Percentiles rank a stretch among this genome's conserved stretches.
Conservation (phyloP, 345 rosid genomes). For the Aegle marmelos region DNA sequence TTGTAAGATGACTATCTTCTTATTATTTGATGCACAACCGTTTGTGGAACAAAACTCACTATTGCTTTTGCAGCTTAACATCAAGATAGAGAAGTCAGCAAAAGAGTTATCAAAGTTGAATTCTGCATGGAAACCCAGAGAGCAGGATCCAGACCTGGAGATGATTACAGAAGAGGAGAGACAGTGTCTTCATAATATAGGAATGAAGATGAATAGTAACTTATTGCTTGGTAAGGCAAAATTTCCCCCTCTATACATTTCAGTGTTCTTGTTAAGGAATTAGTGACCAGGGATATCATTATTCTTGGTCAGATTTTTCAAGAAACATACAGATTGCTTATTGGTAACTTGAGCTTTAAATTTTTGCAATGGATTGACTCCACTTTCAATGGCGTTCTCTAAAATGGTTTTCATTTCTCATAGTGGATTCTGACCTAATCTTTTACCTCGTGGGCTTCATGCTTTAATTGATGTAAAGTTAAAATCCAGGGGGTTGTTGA, state of each 20-base stretch:
- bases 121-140: conserved; percentile 46
- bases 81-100: conserved; percentile 54
- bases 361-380: background rate
- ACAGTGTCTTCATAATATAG: conserved; percentile 67
- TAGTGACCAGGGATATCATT: background rate
- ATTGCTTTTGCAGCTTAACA: conserved; percentile 50
- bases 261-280: background rate
- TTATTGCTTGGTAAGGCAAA: conserved; percentile 64
- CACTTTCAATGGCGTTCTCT: background rate
- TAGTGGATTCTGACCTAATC: background rate
- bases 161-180: conserved; percentile 75
- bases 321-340: background rate
- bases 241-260: conserved; percentile 6
- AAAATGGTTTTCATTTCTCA: background rate
- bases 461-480: background rate
- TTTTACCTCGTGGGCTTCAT: background rate
- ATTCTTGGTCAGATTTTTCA: background rate
- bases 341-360: no score
- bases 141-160: conserved; percentile 54
- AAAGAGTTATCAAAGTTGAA: conserved; percentile 50
- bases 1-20: conserved; percentile 43
- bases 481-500: background rate
- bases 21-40: conserved; percentile 8
- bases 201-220: conserved; percentile 57
- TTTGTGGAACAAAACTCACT: conserved; percentile 10